Evolutionary conservation across 2,329 filamentous ascomycete species (phyloP).

Genomic region (Bipolaris bicolor): DNA sequence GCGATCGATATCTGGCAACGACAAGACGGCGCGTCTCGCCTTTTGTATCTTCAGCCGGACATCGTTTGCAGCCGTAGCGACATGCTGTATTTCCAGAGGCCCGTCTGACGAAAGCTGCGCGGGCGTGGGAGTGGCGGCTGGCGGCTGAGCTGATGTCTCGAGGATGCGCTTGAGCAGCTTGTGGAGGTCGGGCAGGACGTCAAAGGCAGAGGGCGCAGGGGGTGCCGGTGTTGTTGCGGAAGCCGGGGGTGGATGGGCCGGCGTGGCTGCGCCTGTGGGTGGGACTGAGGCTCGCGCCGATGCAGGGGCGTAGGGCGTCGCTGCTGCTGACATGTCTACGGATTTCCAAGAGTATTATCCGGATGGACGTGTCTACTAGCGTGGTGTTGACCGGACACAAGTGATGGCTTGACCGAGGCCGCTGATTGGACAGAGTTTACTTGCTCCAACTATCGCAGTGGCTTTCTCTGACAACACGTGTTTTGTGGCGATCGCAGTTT

Average conservation of each 20-base stretch:
- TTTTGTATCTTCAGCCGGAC: constrained; percentile 85
- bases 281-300: constrained; percentile 42
- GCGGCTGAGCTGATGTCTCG: constrained; percentile 49
- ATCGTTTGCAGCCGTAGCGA: constrained; percentile 76
- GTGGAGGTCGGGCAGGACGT: constrained; percentile 82
- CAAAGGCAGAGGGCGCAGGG: constrained; percentile 81
- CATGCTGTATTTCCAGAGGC: constrained; percentile 71
- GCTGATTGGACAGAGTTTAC: constrained; percentile 24
- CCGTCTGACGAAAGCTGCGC: constrained; percentile 37
- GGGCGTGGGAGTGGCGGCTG: constrained; percentile 33
- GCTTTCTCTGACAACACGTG: constrained; percentile 2
- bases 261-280: constrained; percentile 41
- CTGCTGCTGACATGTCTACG: constrained; percentile 41
- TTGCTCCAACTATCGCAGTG: constrained; percentile 7
- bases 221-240: constrained; percentile 60
- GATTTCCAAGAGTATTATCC: constrained; percentile 6
- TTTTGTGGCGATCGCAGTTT: constrained; percentile 8
- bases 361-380: constrained; percentile 14
- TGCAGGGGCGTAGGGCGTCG: constrained; percentile 41
- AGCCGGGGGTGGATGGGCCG: constrained; percentile 31
- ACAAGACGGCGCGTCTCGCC: constrained; percentile 69
- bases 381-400: constrained; percentile 30
- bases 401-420: constrained; percentile 15
- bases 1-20: constrained; percentile 73
- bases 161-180: constrained; percentile 78